Evolutionary conservation across 495 filamentous ascomycete genomes (phyloP).

Genomic region (Staphylotrichum tortipilum): DNA sequence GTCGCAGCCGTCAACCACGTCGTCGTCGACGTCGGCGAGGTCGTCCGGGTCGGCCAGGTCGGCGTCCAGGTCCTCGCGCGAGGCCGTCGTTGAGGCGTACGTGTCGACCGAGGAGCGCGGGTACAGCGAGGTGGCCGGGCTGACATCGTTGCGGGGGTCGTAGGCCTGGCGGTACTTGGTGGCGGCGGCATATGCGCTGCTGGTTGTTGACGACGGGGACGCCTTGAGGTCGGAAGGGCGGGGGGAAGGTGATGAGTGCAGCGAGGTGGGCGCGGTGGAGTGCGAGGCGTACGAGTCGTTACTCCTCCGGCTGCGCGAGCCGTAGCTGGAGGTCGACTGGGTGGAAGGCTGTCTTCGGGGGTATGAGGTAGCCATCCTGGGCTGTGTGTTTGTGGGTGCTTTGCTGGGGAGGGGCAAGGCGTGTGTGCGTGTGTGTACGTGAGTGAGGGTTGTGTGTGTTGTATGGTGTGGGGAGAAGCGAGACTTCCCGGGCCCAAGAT

Average conservation of each 20-base stretch:
- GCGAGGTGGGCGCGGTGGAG: conserved; percentile 59
- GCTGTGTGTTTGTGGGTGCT: conserved; percentile 1
- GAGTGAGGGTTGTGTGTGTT: too few species aligned
- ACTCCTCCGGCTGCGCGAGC: conserved; percentile 47
- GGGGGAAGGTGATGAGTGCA: conserved; percentile 45
- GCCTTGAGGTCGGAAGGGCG: conserved; percentile 38
- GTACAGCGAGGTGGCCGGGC: conserved; percentile 39
- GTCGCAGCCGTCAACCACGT: conserved; percentile 29
- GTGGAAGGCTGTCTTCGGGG: conserved; percentile 28
- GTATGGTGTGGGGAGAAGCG: background rate
- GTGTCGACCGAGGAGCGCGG: conserved; percentile 66
- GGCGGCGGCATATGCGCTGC: conserved; percentile 18
- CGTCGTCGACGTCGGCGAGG: conserved; percentile 45
- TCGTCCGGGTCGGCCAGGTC: too few species aligned
- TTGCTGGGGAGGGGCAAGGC: background rate
- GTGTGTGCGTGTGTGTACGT: background rate
- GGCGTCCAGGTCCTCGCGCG: conserved; percentile 55
- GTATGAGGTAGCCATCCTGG: conserved; percentile 20
- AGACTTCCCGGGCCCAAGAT: conserved; percentile 8
- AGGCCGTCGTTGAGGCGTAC: conserved; percentile 65
- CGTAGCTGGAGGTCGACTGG: conserved; percentile 45
- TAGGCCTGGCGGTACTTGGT: conserved; percentile 20
- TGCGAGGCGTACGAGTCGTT: conserved; percentile 55
- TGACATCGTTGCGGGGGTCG: conserved; percentile 37
- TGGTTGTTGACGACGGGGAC: conserved; percentile 23